These are phyloP conservation scores for Licmophora abbreviata DNA, from an alignment of 108 stramenopile genomes.

Conservation along the genomic window DNA sequence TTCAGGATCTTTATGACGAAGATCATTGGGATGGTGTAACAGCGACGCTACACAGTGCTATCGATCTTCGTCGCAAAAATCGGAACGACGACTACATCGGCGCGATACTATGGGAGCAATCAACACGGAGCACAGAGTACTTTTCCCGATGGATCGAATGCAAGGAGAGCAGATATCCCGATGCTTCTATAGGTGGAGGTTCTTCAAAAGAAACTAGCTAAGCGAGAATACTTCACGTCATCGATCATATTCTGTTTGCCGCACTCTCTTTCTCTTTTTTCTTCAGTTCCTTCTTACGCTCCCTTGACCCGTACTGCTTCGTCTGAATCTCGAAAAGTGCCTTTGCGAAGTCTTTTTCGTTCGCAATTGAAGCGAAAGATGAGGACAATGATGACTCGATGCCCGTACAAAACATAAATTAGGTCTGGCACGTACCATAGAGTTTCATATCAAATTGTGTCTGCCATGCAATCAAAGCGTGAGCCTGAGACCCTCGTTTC, in stretches of 20 bases:
- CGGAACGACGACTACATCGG: constrained; percentile 30
- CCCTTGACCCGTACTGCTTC: constrained; percentile 33
- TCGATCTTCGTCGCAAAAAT: constrained; percentile 9
- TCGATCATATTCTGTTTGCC: too few relatives aligned
- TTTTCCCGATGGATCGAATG: constrained; percentile 70
- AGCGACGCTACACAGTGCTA: constrained; percentile 11
- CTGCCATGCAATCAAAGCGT: constrained; percentile 35
- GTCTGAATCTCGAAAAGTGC: constrained; percentile 35
- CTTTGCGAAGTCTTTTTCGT: constrained; percentile 19
- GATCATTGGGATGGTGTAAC: constrained; percentile 11
- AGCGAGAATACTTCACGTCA: too few relatives aligned
- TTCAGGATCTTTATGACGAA: constrained; percentile 17
- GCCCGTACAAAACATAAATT: too few relatives aligned
- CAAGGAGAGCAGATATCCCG: constrained; percentile 26
- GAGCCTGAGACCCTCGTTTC: constrained; percentile 28
- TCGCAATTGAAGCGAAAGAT: neutral
- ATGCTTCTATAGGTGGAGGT: too few relatives aligned
- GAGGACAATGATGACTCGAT: neutral
- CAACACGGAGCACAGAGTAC: constrained; percentile 56
- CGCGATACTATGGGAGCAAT: constrained; percentile 54
- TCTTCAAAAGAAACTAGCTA: too few relatives aligned
- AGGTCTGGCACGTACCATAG: constrained; percentile 10
- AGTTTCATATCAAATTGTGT: constrained; percentile 42
- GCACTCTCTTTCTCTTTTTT: constrained; percentile 12
- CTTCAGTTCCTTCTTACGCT: constrained; percentile 33